Evolutionary conservation across 441 rosid species (phyloP), one percentile per base, ranked within the genome.

Genomic region (Euphorbia schlechtendalii): DNA sequence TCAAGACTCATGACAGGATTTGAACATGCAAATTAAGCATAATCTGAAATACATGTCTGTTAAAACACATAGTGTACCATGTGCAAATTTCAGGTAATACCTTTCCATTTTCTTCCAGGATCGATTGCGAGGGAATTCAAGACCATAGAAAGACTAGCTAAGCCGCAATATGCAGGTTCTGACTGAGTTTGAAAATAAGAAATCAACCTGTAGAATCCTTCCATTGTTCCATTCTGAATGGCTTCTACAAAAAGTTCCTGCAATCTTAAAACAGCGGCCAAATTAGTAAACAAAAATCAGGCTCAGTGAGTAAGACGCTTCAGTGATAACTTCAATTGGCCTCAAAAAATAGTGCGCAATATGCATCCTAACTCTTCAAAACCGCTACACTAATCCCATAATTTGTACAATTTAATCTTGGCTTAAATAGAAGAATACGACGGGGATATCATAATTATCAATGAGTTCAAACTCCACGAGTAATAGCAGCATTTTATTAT

Each of bases 241-340:
- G 86, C 88, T 72, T 86, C 89, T 1, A 71, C 62, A 73, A 92
- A 92, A 65, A 92, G 87, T 83, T 77, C 73, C 98, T 90, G 80
- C 85, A 76, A 28, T 64, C 20, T 43, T 62, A 70, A 54, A 30
- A 69, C 66, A 70, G 13, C 2, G 15, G 22, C 14, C 14, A 32
- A 62, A 24, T 51, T 12, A 25, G 21, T n/a, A 7, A 28, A 22
- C 65, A 8, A 27, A 36, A 15, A 51, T 8, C 15, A 11, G 2
- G 3, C 27, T 8, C 25, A 40, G n/a, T 32, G 15, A 24, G 58
- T 18, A n/a, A 54, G 30, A 54, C 24, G n/a, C 14, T 25, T 11
- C 32, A 24, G 32, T 3, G n/a, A 24, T 0, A 54, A 17, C 8
- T 25, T 24, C 28, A 0, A 24, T 24, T 52, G 14, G 30, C 56